Conservation (phyloP, 768 basidiomycete genomes). For the Auriscalpium vulgare region DNA sequence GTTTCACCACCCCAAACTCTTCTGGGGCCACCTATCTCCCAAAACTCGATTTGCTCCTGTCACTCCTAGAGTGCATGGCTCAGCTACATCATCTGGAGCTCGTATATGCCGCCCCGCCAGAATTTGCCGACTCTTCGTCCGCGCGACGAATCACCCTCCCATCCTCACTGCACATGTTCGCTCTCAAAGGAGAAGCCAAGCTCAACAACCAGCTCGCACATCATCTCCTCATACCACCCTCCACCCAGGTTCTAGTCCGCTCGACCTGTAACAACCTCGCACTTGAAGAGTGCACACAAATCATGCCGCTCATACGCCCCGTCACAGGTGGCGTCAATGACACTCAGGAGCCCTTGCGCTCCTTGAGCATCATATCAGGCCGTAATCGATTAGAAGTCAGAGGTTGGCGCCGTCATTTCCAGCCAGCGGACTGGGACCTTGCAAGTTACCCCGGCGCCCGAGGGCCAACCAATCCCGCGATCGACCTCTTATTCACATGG, state of each 20-base stretch:
- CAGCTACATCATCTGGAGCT: neutral
- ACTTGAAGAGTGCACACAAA: neutral
- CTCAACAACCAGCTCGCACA: neutral
- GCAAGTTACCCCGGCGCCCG: neutral
- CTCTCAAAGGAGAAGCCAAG: neutral
- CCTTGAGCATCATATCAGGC: neutral
- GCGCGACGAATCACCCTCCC: neutral
- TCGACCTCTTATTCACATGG: neutral
- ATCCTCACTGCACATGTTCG: neutral
- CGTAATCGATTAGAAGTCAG: neutral
- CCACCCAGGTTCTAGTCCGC: neutral
- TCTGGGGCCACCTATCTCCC: neutral
- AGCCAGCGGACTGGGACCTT: neutral
- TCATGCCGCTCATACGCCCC: neutral
- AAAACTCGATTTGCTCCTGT: neutral
- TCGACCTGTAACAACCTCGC: neutral
- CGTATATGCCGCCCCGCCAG: neutral
- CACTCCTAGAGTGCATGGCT: neutral
- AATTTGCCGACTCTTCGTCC: neutral
- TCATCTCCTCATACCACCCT: neutral
- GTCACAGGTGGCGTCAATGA: neutral
- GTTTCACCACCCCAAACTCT: neutral
- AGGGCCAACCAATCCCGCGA: neutral
- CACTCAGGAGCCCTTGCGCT: neutral
- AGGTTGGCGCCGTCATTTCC: neutral